Evolutionary conservation across 495 filamentous ascomycete species (phyloP), one percentile per base, ranked within the genome.

Genomic region (Letharia columbiana): DNA sequence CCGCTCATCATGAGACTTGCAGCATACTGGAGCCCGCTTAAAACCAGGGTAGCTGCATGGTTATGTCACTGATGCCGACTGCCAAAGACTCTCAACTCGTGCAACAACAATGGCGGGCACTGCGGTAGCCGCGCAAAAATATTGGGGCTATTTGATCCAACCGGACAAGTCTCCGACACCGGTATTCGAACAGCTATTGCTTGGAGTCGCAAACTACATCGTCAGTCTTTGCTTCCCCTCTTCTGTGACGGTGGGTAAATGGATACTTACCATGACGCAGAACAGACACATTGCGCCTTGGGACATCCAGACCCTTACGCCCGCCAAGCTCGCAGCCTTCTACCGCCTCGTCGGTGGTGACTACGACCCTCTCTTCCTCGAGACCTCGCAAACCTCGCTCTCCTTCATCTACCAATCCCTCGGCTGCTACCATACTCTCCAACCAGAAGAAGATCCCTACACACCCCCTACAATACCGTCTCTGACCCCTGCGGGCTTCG

Each of bases 331-430:
- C 39, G 89, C 93, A 4, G 77, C 84, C 15, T 98, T 96, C 78
- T 98, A 98, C 76, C 89, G 87, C 69, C 80, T 84, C 50, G 89
- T 96, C 41, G 92, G 91, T 66, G 92, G 93, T 49, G 87, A 97
- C 74, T 96, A 91, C 74, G 93, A 98, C 73, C 78, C 82, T 13
- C 80, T 98, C 50, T 98, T 98, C 73, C 80, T 94, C 58, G 82
- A 88, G 12, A 91, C 89, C n/a, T 86, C 88, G 42, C 74, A 83
- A 33, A 75, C 84, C 31, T 86, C 87, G 45, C 83, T 98, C 37
- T 92, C 92, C 35, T 93, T 89, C 72, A 95, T 98, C 63, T 98
- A 96, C 77, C 89, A 91, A 71, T 90, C 88, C 4, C 79, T 96
- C 41, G 95, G 92, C 60, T 97, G 94, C 75, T 89, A 91, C 67